phyloP scores from a whole-genome alignment of 192 early-diverging fungal species.

The Gryganskiella cystojenkinii region DNA sequence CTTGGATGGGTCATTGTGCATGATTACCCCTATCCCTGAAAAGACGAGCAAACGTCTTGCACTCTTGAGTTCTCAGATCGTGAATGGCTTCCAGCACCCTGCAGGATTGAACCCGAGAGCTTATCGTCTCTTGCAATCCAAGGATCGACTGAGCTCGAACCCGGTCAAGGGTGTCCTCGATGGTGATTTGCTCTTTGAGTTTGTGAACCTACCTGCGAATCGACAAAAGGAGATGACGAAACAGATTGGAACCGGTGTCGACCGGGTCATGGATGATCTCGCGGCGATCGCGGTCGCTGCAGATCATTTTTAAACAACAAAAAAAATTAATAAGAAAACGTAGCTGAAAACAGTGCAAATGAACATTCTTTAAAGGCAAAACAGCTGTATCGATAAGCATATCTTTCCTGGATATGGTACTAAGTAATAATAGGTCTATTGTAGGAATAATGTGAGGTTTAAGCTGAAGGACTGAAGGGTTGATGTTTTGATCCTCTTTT shows the following conservation, averaged over 20 bases:
- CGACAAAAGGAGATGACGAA: conserved; percentile 89
- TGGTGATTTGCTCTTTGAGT: conserved; percentile 83
- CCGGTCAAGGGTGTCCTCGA: conserved; percentile 87
- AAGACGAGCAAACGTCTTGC: conserved; percentile 92
- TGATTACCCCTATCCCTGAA: conserved; percentile 86
- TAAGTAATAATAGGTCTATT: too few relatives aligned
- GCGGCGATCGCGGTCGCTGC: conserved; percentile 69
- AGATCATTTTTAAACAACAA: conserved; percentile 71
- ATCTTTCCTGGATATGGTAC: too few relatives aligned
- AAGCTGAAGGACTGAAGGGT: neutral
- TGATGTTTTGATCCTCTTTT: neutral
- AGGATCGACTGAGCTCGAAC: conserved; percentile 74
- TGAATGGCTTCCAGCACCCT: conserved; percentile 80
- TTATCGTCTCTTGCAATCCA: conserved; percentile 72
- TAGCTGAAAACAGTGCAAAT: neutral
- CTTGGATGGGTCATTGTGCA: conserved; percentile 73
- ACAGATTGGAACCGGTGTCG: conserved; percentile 86
- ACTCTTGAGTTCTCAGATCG: conserved; percentile 85
- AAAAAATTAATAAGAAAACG: neutral
- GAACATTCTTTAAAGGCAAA: too few relatives aligned
- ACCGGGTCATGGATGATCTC: conserved; percentile 87
- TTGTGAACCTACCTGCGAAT: conserved; percentile 70
- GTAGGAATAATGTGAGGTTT: neutral
- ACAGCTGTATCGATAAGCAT: too few relatives aligned
- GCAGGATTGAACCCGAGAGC: conserved; percentile 95